phyloP scores from a whole-genome alignment of 768 basidiomycete species.

The Termitomyces sp. region DNA sequence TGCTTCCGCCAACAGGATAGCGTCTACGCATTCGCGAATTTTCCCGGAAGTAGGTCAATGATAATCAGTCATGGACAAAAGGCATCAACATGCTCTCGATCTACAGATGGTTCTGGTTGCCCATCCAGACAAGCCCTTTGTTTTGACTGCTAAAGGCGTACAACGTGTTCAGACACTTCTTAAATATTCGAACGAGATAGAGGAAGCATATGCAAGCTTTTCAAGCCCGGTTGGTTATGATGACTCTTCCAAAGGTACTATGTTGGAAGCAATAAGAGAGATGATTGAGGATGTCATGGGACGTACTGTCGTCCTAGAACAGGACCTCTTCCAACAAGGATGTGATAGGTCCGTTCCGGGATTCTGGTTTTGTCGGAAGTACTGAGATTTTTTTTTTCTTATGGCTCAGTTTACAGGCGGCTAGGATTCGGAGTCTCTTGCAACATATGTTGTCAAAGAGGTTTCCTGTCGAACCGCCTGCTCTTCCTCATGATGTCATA shows the following conservation, averaged over 20 bases:
- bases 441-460: neutral
- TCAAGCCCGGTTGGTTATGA: neutral
- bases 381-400: neutral
- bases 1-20: conserved; percentile 32
- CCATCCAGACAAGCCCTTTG: conserved; percentile 34
- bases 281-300: neutral
- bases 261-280: neutral
- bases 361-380: conserved; percentile 16
- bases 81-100: neutral
- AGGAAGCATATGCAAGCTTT: conserved; percentile 23
- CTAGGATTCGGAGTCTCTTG: conserved; percentile 26
- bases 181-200: conserved; percentile 36
- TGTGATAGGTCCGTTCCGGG: conserved; percentile 28
- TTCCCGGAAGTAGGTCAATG: conserved; percentile 34
- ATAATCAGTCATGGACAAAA: neutral
- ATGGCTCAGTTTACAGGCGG: conserved; percentile 26
- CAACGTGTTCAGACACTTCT: conserved; percentile 32
- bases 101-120: conserved; percentile 38
- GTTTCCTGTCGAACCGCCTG: too few species aligned
- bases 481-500: neutral
- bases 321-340: conserved; percentile 6
- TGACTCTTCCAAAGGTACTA: neutral
- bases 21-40: conserved; percentile 39
- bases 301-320: neutral
- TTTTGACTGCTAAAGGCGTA: conserved; percentile 34